Conservation (phyloP, 2,329 filamentous ascomycete species). For the Neurospora crassa region DNA sequence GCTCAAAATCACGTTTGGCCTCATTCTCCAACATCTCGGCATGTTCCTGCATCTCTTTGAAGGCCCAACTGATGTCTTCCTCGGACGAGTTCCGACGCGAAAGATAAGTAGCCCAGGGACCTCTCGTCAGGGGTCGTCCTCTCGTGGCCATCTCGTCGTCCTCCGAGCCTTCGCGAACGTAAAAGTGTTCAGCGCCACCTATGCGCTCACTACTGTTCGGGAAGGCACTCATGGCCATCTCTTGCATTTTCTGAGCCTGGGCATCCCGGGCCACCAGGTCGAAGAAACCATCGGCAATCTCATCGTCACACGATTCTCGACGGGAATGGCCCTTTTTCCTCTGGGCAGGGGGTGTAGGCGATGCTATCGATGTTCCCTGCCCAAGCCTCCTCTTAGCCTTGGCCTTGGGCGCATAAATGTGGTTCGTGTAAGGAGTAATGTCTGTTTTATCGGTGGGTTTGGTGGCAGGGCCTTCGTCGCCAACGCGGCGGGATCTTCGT, state of each 20-base stretch:
- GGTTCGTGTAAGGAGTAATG: conserved; percentile 54
- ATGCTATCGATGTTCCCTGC: conserved; percentile 16
- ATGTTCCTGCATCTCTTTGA: conserved; percentile 73
- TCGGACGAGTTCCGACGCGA: conserved; percentile 51
- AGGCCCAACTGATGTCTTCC: conserved; percentile 58
- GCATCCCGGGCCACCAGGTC: conserved; percentile 72
- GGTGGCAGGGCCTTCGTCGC: conserved; percentile 53
- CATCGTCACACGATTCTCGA: conserved; percentile 65
- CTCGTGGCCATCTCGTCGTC: conserved; percentile 39
- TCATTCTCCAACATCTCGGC: conserved; percentile 48
- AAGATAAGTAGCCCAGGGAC: conserved; percentile 18
- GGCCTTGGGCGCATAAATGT: conserved; percentile 44
- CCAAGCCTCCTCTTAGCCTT: conserved; percentile 32
- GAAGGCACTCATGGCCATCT: conserved; percentile 67
- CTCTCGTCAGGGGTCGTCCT: conserved; percentile 22
- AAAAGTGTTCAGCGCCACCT: conserved; percentile 62
- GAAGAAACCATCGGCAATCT: conserved; percentile 66
- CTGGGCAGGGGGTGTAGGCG: neutral
- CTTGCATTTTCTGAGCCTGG: conserved; percentile 63
- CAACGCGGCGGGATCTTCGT: conserved; percentile 57
- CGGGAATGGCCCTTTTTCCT: conserved; percentile 35
- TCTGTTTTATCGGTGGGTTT: conserved; percentile 63
- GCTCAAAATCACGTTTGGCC: conserved; percentile 27
- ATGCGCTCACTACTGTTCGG: conserved; percentile 61
- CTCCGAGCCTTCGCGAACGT: conserved; percentile 54